A percentile compares a stretch with the other conserved stretches of the same genome.
These are phyloP conservation scores for Stagonosporopsis cucurbitacearum DNA, from an alignment of 2,329 filamentous ascomycete species.

Conservation along the genomic window DNA sequence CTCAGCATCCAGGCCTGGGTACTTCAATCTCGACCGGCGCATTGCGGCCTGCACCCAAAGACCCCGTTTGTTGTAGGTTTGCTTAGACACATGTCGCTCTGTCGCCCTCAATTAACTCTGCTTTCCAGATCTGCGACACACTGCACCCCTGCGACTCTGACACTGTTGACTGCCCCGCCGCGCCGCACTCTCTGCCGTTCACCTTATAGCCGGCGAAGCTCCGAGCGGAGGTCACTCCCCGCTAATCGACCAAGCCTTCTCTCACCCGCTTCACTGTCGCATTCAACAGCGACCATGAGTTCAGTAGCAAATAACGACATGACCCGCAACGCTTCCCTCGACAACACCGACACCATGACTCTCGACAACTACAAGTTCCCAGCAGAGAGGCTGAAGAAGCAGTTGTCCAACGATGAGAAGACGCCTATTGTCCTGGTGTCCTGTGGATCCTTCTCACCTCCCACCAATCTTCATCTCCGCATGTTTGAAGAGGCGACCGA, in stretches of 20 bases:
- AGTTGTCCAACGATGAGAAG: constrained; percentile 62
- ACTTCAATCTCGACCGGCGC: constrained; percentile 20
- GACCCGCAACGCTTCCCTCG: constrained; percentile 33
- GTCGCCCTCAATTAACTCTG: constrained; percentile 26
- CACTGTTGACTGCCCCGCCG: constrained; percentile 1
- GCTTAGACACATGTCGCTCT: constrained; percentile 21
- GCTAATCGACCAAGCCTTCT: constrained; percentile 12
- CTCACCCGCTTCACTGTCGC: not conserved
- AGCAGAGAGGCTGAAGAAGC: constrained; percentile 63
- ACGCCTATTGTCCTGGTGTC: constrained; percentile 72
- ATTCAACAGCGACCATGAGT: constrained; percentile 30
- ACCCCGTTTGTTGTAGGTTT: constrained; percentile 26
- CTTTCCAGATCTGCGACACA: constrained; percentile 15
- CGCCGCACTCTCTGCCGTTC: constrained; percentile 10
- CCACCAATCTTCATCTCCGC: constrained; percentile 77
- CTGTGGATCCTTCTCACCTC: constrained; percentile 74
- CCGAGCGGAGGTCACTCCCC: constrained; percentile 18
- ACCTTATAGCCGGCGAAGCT: constrained; percentile 15
- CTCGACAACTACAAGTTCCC: constrained; percentile 67
- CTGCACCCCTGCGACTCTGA: constrained; percentile 7
- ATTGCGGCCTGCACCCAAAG: constrained; percentile 26
- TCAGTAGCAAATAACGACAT: constrained; percentile 30
- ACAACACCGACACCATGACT: constrained; percentile 38
- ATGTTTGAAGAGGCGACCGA: constrained; percentile 90
- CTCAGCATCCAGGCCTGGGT: constrained; percentile 6